Conservation (phyloP, 176 grass and related monocot species). For the Juncus effusus region DNA sequence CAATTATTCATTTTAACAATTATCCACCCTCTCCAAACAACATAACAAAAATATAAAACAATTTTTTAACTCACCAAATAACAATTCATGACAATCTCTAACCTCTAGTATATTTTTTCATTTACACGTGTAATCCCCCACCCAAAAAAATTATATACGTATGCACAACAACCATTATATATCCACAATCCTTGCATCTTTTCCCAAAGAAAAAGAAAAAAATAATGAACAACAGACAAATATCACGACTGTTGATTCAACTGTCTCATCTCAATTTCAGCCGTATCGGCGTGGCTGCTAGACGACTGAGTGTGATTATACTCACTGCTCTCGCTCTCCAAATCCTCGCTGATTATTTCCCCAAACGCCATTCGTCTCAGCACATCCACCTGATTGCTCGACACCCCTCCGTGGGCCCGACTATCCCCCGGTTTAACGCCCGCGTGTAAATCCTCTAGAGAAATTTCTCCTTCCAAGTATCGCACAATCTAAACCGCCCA, state of each 20-base stretch:
- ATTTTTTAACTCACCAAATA: background rate
- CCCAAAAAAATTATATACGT: background rate
- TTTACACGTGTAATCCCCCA: slow-evolving; percentile 6
- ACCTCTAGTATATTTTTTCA: slow-evolving; percentile 1
- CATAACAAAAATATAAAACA: background rate
- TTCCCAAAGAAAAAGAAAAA: slow-evolving; percentile 26
- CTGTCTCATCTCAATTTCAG: slow-evolving; percentile 22
- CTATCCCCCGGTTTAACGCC: slow-evolving; percentile 65
- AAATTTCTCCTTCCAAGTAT: slow-evolving; percentile 83
- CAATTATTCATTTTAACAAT: background rate
- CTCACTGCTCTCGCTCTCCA: slow-evolving; percentile 63
- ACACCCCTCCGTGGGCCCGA: slow-evolving; percentile 28
- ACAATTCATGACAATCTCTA: background rate
- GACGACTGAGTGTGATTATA: slow-evolving; percentile 28
- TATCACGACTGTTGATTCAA: slow-evolving; percentile 2
- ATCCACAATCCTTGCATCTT: slow-evolving; percentile 20
- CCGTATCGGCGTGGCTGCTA: slow-evolving; percentile 39
- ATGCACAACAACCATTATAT: slow-evolving; percentile 16
- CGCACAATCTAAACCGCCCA: slow-evolving; percentile 48
- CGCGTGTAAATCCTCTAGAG: slow-evolving; percentile 66
- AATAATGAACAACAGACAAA: background rate
- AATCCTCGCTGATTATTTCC: slow-evolving; percentile 48
- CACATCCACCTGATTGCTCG: slow-evolving; percentile 37
- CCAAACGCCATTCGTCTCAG: slow-evolving; percentile 70
- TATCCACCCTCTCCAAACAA: background rate